Percentiles rank a stretch among this genome's conserved stretches.
Conservation (phyloP, 1,139 yeast species). For the Pichia inconspicua region DNA sequence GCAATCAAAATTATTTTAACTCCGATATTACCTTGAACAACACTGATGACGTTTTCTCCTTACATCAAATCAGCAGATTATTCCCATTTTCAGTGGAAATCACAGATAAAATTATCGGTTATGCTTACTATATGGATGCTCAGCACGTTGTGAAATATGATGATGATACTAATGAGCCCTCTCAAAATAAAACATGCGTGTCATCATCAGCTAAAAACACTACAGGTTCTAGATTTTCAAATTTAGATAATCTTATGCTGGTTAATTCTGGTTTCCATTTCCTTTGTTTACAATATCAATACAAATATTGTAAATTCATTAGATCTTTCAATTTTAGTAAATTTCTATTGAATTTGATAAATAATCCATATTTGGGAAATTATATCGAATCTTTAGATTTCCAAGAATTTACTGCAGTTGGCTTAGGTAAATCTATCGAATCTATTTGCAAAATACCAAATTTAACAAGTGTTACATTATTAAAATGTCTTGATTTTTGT, state of each 20-base stretch:
- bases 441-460: conserved; percentile 90
- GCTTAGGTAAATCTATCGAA: conserved; percentile 79
- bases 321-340: conserved; percentile 77
- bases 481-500: conserved; percentile 45
- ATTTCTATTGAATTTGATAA: conserved; percentile 48
- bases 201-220: conserved; percentile 23
- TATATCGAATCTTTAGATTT: conserved; percentile 76
- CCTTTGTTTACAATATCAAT: conserved; percentile 34
- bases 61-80: neutral
- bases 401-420: conserved; percentile 83
- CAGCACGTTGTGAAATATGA: conserved; percentile 9
- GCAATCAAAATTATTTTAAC: neutral
- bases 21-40: neutral
- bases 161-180: neutral
- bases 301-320: conserved; percentile 65
- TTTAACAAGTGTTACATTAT: conserved; percentile 71
- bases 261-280: conserved; percentile 18
- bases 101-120: conserved; percentile 25
- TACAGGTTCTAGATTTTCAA: conserved; percentile 16
- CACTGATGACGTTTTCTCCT: neutral
- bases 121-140: conserved; percentile 23
- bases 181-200: conserved; percentile 12
- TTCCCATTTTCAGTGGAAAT: conserved; percentile 21
- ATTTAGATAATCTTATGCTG: conserved; percentile 7
- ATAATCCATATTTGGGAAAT: conserved; percentile 44